A percentile compares a stretch with the other conserved stretches of the same genome.
Conservation (phyloP, 116 monocot genomes). For the Iris pallida region DNA sequence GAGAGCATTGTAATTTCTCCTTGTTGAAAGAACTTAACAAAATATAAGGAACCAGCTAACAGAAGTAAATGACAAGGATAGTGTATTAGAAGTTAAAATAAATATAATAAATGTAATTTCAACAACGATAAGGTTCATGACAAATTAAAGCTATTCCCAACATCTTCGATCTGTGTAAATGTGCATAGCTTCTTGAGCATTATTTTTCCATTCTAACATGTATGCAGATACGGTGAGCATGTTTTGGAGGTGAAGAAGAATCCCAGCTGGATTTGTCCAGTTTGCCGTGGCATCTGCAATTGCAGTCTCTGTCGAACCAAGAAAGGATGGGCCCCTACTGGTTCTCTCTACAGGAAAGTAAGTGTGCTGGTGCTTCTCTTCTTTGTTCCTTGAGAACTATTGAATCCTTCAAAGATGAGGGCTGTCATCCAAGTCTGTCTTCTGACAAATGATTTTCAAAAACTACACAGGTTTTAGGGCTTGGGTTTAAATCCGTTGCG, state of each 20-base stretch:
- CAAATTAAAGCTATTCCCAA: no score
- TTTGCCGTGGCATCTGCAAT: conserved; percentile 91
- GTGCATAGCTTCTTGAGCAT: background rate
- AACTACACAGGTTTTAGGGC: conserved; percentile 12
- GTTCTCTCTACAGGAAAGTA: conserved; percentile 60
- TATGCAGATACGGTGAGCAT: conserved; percentile 86
- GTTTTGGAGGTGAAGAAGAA: conserved; percentile 74
- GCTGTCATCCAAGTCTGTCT: background rate
- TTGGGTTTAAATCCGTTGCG: conserved; percentile 38
- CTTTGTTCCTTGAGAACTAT: background rate
- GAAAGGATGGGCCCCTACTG: conserved; percentile 91
- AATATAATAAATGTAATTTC: no score
- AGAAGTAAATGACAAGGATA: no score
- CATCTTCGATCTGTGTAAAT: background rate
- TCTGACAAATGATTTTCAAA: no score
- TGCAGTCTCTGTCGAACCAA: conserved; percentile 80
- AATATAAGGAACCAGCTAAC: no score
- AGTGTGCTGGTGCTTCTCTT: background rate
- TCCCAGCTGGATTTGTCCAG: conserved; percentile 81
- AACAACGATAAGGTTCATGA: no score
- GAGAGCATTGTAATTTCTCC: no score
- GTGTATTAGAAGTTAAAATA: no score
- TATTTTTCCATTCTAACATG: background rate
- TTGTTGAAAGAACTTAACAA: no score
- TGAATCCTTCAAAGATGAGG: background rate